Evolutionary conservation across 2,329 filamentous ascomycete genomes (phyloP), one percentile per base, ranked within the genome.

Genomic region (Cryoendolithus antarcticus): DNA sequence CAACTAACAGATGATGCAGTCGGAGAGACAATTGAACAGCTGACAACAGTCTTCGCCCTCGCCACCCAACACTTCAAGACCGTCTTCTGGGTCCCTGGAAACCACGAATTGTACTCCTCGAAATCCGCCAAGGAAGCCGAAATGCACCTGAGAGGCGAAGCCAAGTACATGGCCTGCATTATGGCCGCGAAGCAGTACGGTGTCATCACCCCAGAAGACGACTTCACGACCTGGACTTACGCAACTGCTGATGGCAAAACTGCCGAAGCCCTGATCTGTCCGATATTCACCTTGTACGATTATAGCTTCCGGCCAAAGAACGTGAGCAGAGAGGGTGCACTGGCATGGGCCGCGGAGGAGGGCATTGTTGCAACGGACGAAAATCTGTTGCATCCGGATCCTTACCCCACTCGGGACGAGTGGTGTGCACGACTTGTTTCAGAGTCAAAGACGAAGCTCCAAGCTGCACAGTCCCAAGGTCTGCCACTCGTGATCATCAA

Each of bases 221-320:
- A 71, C 4, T 75, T 62, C 47, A 59, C 62, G 28, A 55, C 64
- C 13, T 75, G 71, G 71, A 44, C 49, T 5, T 59, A 58, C 43
- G 45, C 47, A 13, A 48, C 49, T 29, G 43, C 47, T 3, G 13
- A 34, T 19, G 71, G 69, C n/a, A 62, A 64, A 6, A 67, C 65
- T 13, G 61, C 61, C 3, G 65, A 65, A 4, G 67, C 59, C 4
- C 43, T 75, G 30, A 63, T 76, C 31, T 70, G 67, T 27, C 72
- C 69, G 27, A 64, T 74, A 36, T 76, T 75, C 60, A 74, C 72
- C 1, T 59, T 76, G 9, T 76, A 75, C 59, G 72, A 76, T 56
- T 76, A 76, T 56, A 70, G 63, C 44, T 76, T 75, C 53, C 61
- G 71, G 0, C 72, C 72, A 0, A 59, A 54, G 2, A 48, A 70